A percentile compares a stretch with the other conserved stretches of the same genome.
These are phyloP conservation scores for Reticulascus tulasneorum DNA, from an alignment of 2,329 filamentous ascomycete genomes.

Conservation along the genomic window DNA sequence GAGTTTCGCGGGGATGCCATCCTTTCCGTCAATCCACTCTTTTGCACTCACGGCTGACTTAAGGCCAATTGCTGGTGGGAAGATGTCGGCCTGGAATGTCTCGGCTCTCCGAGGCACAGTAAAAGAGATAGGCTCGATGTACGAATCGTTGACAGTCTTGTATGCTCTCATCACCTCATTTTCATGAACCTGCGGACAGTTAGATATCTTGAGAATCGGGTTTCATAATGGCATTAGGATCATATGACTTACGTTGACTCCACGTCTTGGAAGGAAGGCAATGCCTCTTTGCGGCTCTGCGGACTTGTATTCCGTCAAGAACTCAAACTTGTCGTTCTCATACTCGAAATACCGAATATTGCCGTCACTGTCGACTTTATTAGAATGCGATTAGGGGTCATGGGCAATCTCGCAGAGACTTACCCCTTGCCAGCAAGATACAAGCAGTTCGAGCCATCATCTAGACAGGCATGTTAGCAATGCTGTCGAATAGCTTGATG, in stretches of 20 bases:
- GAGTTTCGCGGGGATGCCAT: conserved; percentile 81
- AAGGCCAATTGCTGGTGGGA: conserved; percentile 75
- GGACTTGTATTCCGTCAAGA: conserved; percentile 96
- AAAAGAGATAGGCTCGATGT: conserved; percentile 96
- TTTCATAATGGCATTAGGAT: background rate
- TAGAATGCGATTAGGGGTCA: conserved; percentile 8
- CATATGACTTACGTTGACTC: conserved; percentile 80
- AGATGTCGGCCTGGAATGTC: conserved; percentile 96
- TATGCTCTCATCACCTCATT: conserved; percentile 94
- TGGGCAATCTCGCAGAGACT: conserved; percentile 28
- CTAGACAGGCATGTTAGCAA: conserved; percentile 30
- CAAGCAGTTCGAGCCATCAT: conserved; percentile 90
- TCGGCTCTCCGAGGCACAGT: conserved; percentile 91
- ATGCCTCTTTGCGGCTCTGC: conserved; percentile 89
- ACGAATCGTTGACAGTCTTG: conserved; percentile 93
- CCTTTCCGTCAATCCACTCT: conserved; percentile 87
- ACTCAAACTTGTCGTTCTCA: conserved; percentile 98
- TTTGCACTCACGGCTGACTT: conserved; percentile 75
- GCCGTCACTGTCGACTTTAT: conserved; percentile 67
- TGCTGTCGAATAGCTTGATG: conserved; percentile 1
- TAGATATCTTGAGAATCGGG: conserved; percentile 11
- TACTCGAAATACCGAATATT: conserved; percentile 99
- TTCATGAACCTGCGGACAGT: conserved; percentile 66
- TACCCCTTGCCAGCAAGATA: conserved; percentile 97
- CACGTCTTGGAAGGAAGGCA: conserved; percentile 90